phyloP scores from a whole-genome alignment of 2,329 filamentous ascomycete species.

The Diaporthe longicolla region DNA sequence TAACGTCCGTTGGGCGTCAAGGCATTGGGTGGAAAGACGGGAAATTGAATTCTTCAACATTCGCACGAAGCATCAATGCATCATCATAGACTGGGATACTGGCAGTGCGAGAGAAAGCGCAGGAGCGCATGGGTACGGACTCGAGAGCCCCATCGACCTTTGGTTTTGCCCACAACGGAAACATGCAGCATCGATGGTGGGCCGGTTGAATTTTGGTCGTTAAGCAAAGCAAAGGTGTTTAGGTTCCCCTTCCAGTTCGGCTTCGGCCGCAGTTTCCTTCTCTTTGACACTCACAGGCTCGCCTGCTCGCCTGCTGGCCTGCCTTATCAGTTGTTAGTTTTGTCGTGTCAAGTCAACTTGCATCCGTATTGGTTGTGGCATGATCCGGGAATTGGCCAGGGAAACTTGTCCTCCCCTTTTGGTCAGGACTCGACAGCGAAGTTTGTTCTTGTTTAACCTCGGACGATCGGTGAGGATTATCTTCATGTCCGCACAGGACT shows the following conservation, averaged over 20 bases:
- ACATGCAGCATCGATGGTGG: constrained; percentile 18
- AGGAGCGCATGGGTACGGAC: constrained; percentile 2
- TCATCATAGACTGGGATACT: constrained; percentile 32
- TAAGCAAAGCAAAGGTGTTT: constrained; percentile 33
- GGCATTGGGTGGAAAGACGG: constrained; percentile 17
- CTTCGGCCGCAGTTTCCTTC: not conserved
- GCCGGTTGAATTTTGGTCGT: constrained; percentile 20
- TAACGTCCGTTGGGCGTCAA: not conserved
- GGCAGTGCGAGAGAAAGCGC: not conserved
- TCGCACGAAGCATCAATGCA: constrained; percentile 22
- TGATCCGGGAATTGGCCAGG: not conserved
- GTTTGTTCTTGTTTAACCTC: not conserved
- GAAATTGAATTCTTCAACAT: constrained; percentile 33
- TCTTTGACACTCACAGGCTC: not conserved
- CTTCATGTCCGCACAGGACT: not conserved
- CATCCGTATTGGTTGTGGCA: constrained; percentile 16
- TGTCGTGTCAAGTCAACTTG: constrained; percentile 5
- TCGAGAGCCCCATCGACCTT: not conserved
- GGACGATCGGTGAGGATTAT: not conserved
- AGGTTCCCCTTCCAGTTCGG: constrained; percentile 12
- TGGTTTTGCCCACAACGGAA: not conserved
- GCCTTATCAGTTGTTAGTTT: not conserved
- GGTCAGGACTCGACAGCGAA: constrained; percentile 12
- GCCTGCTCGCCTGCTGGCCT: not conserved
- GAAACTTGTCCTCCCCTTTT: not conserved